phyloP scores from a whole-genome alignment of 2,329 filamentous ascomycete genomes.

The Cryphonectria carpinicola region DNA sequence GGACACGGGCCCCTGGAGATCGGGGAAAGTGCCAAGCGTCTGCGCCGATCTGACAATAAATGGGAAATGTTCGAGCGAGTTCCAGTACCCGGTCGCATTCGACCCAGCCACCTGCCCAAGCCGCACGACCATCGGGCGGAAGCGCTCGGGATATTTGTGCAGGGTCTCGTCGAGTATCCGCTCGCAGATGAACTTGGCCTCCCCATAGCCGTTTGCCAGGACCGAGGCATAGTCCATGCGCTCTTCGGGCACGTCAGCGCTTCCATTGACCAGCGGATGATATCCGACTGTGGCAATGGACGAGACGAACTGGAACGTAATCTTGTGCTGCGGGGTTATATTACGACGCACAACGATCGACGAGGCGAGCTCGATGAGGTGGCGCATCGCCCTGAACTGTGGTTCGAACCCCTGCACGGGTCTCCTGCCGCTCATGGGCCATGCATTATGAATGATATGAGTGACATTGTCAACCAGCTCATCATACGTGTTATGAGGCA shows the following conservation, averaged over 20 bases:
- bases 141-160: constrained; percentile 43
- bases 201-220: constrained; percentile 52
- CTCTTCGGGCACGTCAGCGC: constrained; percentile 46
- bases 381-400: not conserved
- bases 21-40: constrained; percentile 46
- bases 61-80: constrained; percentile 52
- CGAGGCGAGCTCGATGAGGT: not conserved
- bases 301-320: constrained; percentile 46
- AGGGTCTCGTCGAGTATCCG: constrained; percentile 53
- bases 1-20: constrained; percentile 43
- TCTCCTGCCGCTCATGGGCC: constrained; percentile 5
- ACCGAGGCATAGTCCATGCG: constrained; percentile 43
- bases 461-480: not conserved
- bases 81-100: constrained; percentile 56
- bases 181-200: constrained; percentile 57
- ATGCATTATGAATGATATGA: constrained; percentile 2
- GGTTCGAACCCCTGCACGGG: not conserved
- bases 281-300: constrained; percentile 45
- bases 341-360: not conserved
- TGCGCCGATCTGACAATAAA: constrained; percentile 56
- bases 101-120: constrained; percentile 60
- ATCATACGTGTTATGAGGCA: not conserved
- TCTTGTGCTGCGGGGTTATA: not conserved
- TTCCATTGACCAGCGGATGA: constrained; percentile 33
- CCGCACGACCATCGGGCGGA: constrained; percentile 49